Percentiles rank a stretch among this genome's conserved stretches.
Conservation (phyloP, 2,329 filamentous ascomycete genomes). For the Aspergillus caelatus region DNA sequence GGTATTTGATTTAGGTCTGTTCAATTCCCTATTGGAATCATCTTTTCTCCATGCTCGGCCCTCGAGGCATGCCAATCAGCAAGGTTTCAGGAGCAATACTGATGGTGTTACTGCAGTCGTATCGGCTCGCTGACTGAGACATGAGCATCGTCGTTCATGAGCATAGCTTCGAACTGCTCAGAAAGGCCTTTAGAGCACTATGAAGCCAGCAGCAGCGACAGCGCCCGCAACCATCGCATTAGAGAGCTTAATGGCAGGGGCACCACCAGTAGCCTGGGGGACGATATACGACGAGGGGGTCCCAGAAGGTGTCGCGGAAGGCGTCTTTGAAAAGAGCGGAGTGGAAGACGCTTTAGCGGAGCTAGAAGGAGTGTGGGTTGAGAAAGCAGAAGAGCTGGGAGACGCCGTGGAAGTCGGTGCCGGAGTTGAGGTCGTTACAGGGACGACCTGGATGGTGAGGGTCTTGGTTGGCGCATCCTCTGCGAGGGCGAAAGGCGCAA, state of each 20-base stretch:
- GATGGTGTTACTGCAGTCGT: neutral
- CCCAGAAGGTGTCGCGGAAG: slow-evolving; percentile 1
- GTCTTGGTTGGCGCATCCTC: slow-evolving; percentile 29
- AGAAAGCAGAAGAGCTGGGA: slow-evolving; percentile 17
- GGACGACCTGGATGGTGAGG: slow-evolving; percentile 31
- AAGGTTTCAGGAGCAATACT: neutral
- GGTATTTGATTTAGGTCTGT: neutral
- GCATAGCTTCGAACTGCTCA: neutral
- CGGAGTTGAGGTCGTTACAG: slow-evolving; percentile 16
- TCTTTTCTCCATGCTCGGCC: neutral
- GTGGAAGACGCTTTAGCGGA: slow-evolving; percentile 18
- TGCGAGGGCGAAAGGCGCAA: slow-evolving; percentile 34
- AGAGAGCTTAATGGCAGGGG: slow-evolving; percentile 25
- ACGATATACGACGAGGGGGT: slow-evolving; percentile 18
- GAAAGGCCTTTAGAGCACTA: slow-evolving; percentile 33
- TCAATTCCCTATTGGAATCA: neutral
- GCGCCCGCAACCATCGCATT: slow-evolving; percentile 34
- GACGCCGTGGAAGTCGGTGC: slow-evolving; percentile 14
- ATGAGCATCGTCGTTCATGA: neutral
- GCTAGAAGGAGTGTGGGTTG: slow-evolving; percentile 12
- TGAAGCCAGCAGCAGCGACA: slow-evolving; percentile 34
- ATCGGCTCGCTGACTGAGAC: neutral
- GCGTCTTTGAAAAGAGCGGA: slow-evolving; percentile 6
- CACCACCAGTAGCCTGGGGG: slow-evolving; percentile 23
- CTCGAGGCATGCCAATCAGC: neutral